Base-by-base conservation (phyloP, 371 early-diverging fungal genomes). In the Mucor racemosus region DNA sequence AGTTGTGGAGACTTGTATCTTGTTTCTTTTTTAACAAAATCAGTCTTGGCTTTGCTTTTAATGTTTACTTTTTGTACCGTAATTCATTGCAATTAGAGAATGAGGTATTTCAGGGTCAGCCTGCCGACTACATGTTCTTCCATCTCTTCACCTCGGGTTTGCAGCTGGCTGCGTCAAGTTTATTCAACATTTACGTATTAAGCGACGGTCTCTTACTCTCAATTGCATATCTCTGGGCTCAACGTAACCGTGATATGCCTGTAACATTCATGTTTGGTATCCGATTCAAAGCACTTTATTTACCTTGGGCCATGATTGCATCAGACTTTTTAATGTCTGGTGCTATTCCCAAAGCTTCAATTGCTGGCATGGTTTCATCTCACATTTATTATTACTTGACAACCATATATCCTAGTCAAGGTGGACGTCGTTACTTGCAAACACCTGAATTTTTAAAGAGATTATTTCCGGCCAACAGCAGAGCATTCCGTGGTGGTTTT, bases 241-340 rank as follows among this genome's bases (percentile, higher is more conserved):
- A 85, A 71, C 78, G 89, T 69, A 82, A 90, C 64, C 71, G 85
- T 15, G 88, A 90, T 0, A 73, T 76, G 64, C 80, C 75, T 19
- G 92, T 96, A 0, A 81, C 84, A 0, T 94, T 95, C 75, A 86
- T 94, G 84, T 90, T 94, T 81, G 95, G 95, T 14, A 59, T 95
- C 41, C 86, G 80, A 62, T 92, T 96, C 78, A 90, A 91, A 79
- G 95, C 92, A 36, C 31, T 44, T 13, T 58, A 89, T 74, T 77
- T 94, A 36, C 92, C 94, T n/a, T 89, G 84, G 84, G 94, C 88
- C 5, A 75, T 91, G 66, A 68, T 87, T 19, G 86, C 75, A 14
- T 86, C 81, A 59, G 87, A 83, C 13, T 83, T 77, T 34, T 55
- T 85, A 36, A 66, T 71, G 53, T 56, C 66, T n/a, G 75, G 79